phyloP scores from a whole-genome alignment of 1,284 basidiomycete genomes.

The Cryptococcus deneoformans region DNA sequence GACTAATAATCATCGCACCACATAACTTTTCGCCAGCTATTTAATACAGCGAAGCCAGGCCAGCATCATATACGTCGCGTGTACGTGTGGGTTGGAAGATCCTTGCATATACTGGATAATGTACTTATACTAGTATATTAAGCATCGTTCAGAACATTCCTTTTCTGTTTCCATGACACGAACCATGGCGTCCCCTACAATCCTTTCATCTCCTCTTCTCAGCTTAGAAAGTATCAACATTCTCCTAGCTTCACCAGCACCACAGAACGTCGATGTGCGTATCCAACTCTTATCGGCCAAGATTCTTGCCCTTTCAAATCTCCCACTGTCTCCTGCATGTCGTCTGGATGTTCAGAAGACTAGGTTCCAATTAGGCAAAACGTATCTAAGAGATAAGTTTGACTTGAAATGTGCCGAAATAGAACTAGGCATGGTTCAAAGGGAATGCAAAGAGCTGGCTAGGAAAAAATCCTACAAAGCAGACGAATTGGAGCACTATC shows the following conservation, averaged over 20 bases:
- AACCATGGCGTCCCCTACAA: no score
- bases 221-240: slow-evolving; percentile 19
- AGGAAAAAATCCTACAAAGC: background rate
- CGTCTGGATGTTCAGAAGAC: slow-evolving; percentile 14
- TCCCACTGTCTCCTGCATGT: background rate
- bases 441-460: slow-evolving; percentile 13
- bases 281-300: slow-evolving; percentile 34
- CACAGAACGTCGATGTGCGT: slow-evolving; percentile 9
- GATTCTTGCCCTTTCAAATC: slow-evolving; percentile 23
- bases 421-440: slow-evolving; percentile 26
- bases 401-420: slow-evolving; percentile 21
- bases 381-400: slow-evolving; percentile 10
- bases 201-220: slow-evolving; percentile 19
- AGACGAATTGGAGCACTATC: background rate
- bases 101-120: no score
- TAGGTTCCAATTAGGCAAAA: slow-evolving; percentile 24
- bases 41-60: background rate
- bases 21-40: no score
- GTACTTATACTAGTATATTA: no score
- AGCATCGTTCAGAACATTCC: no score
- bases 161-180: no score
- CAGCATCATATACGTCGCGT: background rate
- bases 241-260: slow-evolving; percentile 11
- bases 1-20: no score
- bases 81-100: background rate